These are phyloP conservation scores for Priceomyces medius DNA, from an alignment of 805 yeast species.

Conservation along the genomic window DNA sequence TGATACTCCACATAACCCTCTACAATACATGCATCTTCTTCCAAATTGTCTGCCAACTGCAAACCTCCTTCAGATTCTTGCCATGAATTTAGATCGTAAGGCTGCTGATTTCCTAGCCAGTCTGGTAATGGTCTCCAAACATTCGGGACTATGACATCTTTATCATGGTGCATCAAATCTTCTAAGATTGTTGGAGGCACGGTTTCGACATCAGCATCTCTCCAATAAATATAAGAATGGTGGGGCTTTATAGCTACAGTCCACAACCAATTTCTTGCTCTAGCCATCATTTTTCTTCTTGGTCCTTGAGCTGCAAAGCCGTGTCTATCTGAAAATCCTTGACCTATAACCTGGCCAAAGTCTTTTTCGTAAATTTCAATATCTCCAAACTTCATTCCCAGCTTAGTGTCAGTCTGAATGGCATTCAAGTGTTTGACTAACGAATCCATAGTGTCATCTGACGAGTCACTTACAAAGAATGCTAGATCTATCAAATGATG, in stretches of 20 bases:
- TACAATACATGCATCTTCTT: constrained; percentile 94
- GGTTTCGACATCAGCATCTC: constrained; percentile 96
- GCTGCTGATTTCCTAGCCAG: constrained; percentile 82
- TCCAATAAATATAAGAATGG: constrained; percentile 96
- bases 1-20: constrained; percentile 98
- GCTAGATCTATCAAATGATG: constrained; percentile 81
- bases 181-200: constrained; percentile 82
- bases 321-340: constrained; percentile 88
- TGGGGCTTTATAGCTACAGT: constrained; percentile 85
- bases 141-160: constrained; percentile 92
- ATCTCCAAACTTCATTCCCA: constrained; percentile 67
- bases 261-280: constrained; percentile 92
- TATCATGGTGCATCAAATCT: constrained; percentile 88
- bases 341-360: constrained; percentile 92
- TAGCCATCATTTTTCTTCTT: constrained; percentile 90
- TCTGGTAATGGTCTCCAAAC: constrained; percentile 90
- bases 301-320: constrained; percentile 97
- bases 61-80: constrained; percentile 81
- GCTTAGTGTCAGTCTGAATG: constrained; percentile 66
- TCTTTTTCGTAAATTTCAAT: constrained; percentile 89
- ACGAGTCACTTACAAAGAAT: constrained; percentile 85
- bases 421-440: constrained; percentile 55
- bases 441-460: constrained; percentile 79
- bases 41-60: constrained; percentile 70
- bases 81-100: constrained; percentile 84